Evolutionary conservation across 805 yeast genomes (phyloP).

Genomic region (Lipomyces lipofer): DNA sequence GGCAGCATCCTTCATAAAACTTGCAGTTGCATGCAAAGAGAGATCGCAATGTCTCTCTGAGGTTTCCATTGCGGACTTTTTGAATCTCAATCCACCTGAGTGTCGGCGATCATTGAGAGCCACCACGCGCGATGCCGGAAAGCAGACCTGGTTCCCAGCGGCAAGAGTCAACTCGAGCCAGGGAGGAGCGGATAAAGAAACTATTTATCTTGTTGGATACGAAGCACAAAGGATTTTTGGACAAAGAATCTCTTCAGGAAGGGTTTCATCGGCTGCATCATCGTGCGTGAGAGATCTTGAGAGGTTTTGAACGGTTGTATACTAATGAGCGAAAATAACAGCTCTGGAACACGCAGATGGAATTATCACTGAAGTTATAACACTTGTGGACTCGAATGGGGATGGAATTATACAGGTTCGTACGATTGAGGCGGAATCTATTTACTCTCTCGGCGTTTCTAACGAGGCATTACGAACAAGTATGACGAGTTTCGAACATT

Average conservation of each 20-base stretch:
- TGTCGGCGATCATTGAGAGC: no score
- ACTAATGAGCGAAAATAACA: neutral
- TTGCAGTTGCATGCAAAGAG: no score
- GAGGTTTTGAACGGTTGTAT: constrained; percentile 53
- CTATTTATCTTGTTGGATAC: constrained; percentile 51
- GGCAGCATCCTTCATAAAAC: neutral
- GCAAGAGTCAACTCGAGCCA: constrained; percentile 6
- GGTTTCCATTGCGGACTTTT: neutral
- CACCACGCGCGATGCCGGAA: no score
- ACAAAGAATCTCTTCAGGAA: constrained; percentile 41
- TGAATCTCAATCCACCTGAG: neutral
- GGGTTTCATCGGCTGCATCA: constrained; percentile 50
- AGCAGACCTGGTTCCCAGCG: no score
- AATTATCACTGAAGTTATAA: constrained; percentile 20
- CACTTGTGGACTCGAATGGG: constrained; percentile 20
- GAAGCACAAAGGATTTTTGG: constrained; percentile 42
- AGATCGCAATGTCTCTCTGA: no score
- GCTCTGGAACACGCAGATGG: constrained; percentile 29
- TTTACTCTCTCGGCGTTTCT: constrained; percentile 5
- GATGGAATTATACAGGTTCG: constrained; percentile 26
- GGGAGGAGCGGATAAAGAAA: constrained; percentile 42
- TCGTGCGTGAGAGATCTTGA: constrained; percentile 58
- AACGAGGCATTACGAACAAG: no score
- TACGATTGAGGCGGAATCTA: neutral
- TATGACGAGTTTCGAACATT: constrained; percentile 33